These are phyloP conservation scores for Rhinocladiella similis DNA, from an alignment of 2,329 filamentous ascomycete species.

Conservation along the genomic window DNA sequence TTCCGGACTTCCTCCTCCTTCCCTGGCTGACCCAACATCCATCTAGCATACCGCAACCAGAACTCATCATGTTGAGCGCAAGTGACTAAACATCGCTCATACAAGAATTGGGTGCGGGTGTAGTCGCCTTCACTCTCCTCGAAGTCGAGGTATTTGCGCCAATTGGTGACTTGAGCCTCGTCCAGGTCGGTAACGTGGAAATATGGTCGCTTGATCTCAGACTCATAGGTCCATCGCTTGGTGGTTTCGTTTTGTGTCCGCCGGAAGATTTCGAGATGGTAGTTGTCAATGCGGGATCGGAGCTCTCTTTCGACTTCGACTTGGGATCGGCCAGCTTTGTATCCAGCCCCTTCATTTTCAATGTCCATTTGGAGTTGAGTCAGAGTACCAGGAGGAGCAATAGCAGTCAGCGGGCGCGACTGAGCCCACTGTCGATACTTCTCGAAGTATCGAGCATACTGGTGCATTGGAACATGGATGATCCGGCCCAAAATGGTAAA, in stretches of 20 bases:
- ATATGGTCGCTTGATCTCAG: constrained; percentile 91
- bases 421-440: constrained; percentile 78
- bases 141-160: constrained; percentile 95
- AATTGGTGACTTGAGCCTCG: constrained; percentile 79
- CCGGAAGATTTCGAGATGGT: constrained; percentile 78
- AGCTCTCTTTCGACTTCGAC: constrained; percentile 82
- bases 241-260: constrained; percentile 83
- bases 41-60: constrained; percentile 94
- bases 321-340: constrained; percentile 60
- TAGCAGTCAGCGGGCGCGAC: constrained; percentile 68
- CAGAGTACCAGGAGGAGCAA: constrained; percentile 69
- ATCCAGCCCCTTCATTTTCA: constrained; percentile 60
- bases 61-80: constrained; percentile 96
- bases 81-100: constrained; percentile 90
- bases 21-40: constrained; percentile 79
- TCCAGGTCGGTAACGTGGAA: constrained; percentile 96
- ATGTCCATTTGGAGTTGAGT: constrained; percentile 71
- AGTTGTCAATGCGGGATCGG: constrained; percentile 73
- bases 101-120: constrained; percentile 74
- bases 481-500: constrained; percentile 81
- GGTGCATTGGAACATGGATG: constrained; percentile 89
- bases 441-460: constrained; percentile 94
- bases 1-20: constrained; percentile 90
- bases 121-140: constrained; percentile 84
- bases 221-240: constrained; percentile 92